A percentile compares a stretch with the other conserved stretches of the same genome.
Conservation (phyloP, 169 alveolate species). For the Eimeria maxima region DNA sequence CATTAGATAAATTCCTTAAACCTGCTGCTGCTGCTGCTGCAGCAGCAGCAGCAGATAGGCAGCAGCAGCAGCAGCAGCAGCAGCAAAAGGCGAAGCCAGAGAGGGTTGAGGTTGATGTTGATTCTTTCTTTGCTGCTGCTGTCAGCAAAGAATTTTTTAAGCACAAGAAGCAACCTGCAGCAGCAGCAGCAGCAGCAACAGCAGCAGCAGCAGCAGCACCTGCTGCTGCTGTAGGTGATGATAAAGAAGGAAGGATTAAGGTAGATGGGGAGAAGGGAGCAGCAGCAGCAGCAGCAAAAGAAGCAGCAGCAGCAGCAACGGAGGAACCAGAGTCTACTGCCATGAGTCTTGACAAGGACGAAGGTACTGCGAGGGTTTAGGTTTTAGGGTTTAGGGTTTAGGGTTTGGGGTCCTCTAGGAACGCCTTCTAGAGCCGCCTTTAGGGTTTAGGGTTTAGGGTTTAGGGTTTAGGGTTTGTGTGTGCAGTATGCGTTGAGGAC, state of each 20-base stretch:
- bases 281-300: conserved; percentile 5
- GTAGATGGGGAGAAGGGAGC: neutral
- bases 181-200: no score
- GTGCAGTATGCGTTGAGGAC: neutral
- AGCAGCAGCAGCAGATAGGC: conserved; percentile 32
- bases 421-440: no score
- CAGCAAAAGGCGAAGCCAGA: neutral
- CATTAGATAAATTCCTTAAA: neutral
- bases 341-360: neutral
- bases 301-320: conserved; percentile 14
- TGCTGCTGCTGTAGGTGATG: no score
- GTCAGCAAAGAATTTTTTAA: conserved; percentile 21
- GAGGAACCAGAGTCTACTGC: neutral
- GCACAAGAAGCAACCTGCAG: neutral
- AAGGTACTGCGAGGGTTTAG: neutral
- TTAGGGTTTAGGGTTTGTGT: conserved; percentile 23
- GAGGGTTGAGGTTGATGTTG: conserved; percentile 50
- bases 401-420: no score
- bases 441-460: conserved; percentile 32
- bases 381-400: neutral
- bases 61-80: conserved; percentile 35
- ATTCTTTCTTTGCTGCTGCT: conserved; percentile 53
- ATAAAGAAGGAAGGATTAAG: no score
- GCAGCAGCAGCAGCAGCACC: no score
- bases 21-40: neutral